Conservation (phyloP, 2,329 filamentous ascomycete genomes). For the Apiospora sp. region DNA sequence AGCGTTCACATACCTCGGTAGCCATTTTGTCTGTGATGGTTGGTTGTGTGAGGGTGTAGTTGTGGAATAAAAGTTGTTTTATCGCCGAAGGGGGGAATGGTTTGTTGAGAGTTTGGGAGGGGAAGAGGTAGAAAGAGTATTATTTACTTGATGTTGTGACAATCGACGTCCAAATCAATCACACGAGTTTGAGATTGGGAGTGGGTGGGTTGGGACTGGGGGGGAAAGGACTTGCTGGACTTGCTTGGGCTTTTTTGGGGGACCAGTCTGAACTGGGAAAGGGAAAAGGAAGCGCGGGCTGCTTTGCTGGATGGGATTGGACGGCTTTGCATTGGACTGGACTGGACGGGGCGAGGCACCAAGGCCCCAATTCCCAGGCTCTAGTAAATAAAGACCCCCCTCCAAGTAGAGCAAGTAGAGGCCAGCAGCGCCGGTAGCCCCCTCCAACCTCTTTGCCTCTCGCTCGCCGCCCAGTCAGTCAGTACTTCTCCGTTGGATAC, state of each 20-base stretch:
- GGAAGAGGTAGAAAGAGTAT: constrained; percentile 25
- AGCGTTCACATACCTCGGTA: constrained; percentile 63
- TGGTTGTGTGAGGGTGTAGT: constrained; percentile 24
- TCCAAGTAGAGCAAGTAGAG: neutral
- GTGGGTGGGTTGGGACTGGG: constrained; percentile 23
- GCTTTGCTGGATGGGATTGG: constrained; percentile 16
- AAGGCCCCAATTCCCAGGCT: constrained; percentile 4
- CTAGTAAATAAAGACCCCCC: constrained; percentile 3
- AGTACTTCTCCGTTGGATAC: too few relatives aligned
- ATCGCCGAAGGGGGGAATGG: constrained; percentile 19
- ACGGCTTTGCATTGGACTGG: constrained; percentile 5
- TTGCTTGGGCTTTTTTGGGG: constrained; percentile 24
- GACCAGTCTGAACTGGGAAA: constrained; percentile 18
- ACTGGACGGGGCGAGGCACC: constrained; percentile 13
- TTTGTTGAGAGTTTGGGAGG: constrained; percentile 27
- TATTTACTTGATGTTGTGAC: constrained; percentile 30
- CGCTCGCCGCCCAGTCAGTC: too few relatives aligned
- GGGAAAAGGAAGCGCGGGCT: constrained; percentile 18
- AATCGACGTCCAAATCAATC: constrained; percentile 25
- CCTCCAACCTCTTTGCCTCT: too few relatives aligned
- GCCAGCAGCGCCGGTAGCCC: too few relatives aligned
- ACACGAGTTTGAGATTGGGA: constrained; percentile 27
- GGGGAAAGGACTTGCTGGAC: constrained; percentile 14
- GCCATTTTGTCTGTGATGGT: constrained; percentile 57
- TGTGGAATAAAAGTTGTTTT: constrained; percentile 25